Conservation (phyloP, 2,329 filamentous ascomycete genomes). For the Coleophoma crateriformis region DNA sequence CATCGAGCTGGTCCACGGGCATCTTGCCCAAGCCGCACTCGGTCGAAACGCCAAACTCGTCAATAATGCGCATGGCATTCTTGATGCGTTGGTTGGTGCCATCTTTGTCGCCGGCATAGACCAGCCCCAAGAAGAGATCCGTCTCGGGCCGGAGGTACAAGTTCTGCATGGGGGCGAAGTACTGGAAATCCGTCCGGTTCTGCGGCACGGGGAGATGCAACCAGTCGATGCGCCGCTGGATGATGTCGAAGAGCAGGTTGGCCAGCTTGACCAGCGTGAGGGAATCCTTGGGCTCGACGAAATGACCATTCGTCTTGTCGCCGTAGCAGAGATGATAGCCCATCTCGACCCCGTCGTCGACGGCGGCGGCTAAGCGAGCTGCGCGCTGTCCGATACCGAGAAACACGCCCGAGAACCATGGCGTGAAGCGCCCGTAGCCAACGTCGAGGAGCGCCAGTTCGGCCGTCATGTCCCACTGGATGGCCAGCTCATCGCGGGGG, state of each 20-base stretch:
- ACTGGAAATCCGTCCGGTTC: slow-evolving; percentile 28
- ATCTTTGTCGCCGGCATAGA: slow-evolving; percentile 32
- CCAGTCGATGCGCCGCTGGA: slow-evolving; percentile 29
- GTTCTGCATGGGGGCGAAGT: slow-evolving; percentile 31
- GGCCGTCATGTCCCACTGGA: slow-evolving; percentile 25
- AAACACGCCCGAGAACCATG: slow-evolving; percentile 29
- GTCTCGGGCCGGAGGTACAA: slow-evolving; percentile 24
- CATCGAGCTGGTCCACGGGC: slow-evolving; percentile 8
- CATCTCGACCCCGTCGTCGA: slow-evolving; percentile 32
- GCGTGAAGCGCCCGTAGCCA: slow-evolving; percentile 9
- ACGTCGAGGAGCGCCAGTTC: slow-evolving; percentile 22
- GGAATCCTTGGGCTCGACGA: slow-evolving; percentile 31
- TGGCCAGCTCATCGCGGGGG: slow-evolving; percentile 23
- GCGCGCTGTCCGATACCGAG: slow-evolving; percentile 29
- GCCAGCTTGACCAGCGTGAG: slow-evolving; percentile 30
- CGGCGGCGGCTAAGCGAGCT: slow-evolving; percentile 21
- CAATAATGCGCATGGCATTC: slow-evolving; percentile 24
- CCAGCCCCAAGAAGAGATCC: slow-evolving; percentile 33
- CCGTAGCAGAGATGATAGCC: slow-evolving; percentile 43
- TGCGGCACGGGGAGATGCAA: slow-evolving; percentile 39
- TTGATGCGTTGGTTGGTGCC: slow-evolving; percentile 32
- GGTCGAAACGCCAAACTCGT: slow-evolving; percentile 32
- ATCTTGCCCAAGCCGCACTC: slow-evolving; percentile 35
- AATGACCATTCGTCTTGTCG: slow-evolving; percentile 36
- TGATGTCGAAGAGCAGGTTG: slow-evolving; percentile 22